Base-by-base conservation (phyloP, 306 rosid genomes). In the Glycine latifolia region DNA sequence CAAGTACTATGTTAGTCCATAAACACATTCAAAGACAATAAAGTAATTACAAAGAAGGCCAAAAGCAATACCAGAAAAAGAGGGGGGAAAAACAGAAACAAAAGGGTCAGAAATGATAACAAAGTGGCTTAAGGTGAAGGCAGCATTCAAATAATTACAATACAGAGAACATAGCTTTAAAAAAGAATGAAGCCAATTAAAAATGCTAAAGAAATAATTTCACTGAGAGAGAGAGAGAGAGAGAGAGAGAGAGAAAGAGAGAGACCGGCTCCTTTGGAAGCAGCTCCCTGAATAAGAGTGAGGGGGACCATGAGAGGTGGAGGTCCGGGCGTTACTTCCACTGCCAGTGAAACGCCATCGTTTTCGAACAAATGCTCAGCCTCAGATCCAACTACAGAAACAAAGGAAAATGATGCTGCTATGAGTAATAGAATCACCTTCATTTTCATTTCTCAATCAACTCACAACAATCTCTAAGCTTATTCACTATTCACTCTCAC, bases 241-340 rank as follows among this genome's bases (percentile, higher is more conserved):
- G 54, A 73, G 48, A 74, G 67, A 80, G 49, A 15, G 61, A 59
- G 68, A n/a, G n/a, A n/a, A n/a, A n/a, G n/a, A n/a, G n/a, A 56
- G 53, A 73, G 41, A 94, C 95, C 97, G 44, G 98, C 97, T 85
- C 94, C 97, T 49, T 84, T 88, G 49, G 92, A 86, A 86, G 84
- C 89, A 83, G 98, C 98, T 79, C 84, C 82, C 14, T 81, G 77
- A 79, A 94, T 92, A 26, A 94, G 97, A 88, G 94, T 85, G 85
- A 90, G 94, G 46, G 86, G 85, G 0, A 94, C 90, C 87, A 85
- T 56, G 74, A 94, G 91, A 73, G 94, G 91, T n/a, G 53, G 92
- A 54, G 96, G 89, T 20, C 65, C 26, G 6, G 87, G 31, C 20
- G 73, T 54, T 0, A 65, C 79, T 0, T 73, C 87, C 0, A 65